phyloP scores from a whole-genome alignment of 352 stramenopile genomes.

The Pythium utonaiense region DNA sequence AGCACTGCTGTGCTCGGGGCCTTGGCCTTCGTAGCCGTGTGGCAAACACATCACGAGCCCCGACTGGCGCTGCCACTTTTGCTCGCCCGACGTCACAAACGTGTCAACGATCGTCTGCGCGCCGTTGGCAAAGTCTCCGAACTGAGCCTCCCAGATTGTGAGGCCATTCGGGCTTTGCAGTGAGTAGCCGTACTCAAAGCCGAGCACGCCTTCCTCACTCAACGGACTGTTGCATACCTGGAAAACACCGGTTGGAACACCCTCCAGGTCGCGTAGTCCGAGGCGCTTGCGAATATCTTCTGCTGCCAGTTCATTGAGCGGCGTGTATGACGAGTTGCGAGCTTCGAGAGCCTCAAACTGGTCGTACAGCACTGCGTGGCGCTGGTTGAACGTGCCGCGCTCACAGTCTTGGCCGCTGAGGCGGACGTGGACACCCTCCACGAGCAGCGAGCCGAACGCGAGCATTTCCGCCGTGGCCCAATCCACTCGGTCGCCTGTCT shows the following conservation, averaged over 20 bases:
- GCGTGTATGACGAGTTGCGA: constrained; percentile 90
- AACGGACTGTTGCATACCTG: constrained; percentile 81
- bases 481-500: constrained; percentile 80
- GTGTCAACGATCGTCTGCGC: constrained; percentile 88
- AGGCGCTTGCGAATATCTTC: constrained; percentile 40
- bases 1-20: constrained; percentile 80
- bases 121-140: constrained; percentile 87
- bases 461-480: constrained; percentile 89
- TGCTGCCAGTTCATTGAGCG: constrained; percentile 86
- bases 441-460: constrained; percentile 77
- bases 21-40: constrained; percentile 85
- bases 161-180: constrained; percentile 67
- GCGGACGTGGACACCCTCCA: constrained; percentile 82
- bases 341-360: constrained; percentile 76
- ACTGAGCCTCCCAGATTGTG: constrained; percentile 92
- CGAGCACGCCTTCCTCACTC: constrained; percentile 80
- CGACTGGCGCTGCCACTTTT: constrained; percentile 91
- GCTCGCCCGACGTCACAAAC: constrained; percentile 78
- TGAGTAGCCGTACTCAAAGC: constrained; percentile 88
- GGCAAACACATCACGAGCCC: constrained; percentile 75
- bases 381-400: constrained; percentile 88
- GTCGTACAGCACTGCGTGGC: constrained; percentile 87
- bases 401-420: constrained; percentile 88
- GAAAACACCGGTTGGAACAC: constrained; percentile 43
- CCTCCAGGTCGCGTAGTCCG: constrained; percentile 39